phyloP scores from a whole-genome alignment of 768 basidiomycete species.

The Suillus subalutaceus region DNA sequence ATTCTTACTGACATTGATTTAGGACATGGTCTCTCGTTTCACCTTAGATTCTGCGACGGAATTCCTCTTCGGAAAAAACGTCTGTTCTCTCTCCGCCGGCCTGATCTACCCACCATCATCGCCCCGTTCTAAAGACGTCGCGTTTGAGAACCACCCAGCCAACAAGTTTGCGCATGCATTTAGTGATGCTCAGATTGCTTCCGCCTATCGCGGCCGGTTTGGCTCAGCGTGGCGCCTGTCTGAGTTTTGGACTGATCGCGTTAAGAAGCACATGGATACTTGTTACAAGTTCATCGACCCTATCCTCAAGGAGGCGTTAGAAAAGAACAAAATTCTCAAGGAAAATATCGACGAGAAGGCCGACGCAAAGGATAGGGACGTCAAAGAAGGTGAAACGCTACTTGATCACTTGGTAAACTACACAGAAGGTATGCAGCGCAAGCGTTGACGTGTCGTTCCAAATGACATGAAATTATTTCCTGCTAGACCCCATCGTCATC shows the following conservation, averaged over 20 bases:
- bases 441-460: background rate
- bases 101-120: constrained; percentile 36
- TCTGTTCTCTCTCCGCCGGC: constrained; percentile 39
- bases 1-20: constrained; percentile 6
- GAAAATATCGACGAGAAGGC: constrained; percentile 13
- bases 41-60: constrained; percentile 62
- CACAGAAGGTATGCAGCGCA: constrained; percentile 47
- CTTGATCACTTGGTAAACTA: constrained; percentile 57
- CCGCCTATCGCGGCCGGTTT: constrained; percentile 36
- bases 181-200: constrained; percentile 35
- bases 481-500: constrained; percentile 33
- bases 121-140: constrained; percentile 24
- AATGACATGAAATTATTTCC: constrained; percentile 7
- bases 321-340: constrained; percentile 32
- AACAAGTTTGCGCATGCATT: constrained; percentile 45
- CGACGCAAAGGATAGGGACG: constrained; percentile 25
- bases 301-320: constrained; percentile 45
- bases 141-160: constrained; percentile 32
- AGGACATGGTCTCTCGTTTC: constrained; percentile 46
- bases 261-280: constrained; percentile 40
- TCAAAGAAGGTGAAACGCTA: constrained; percentile 45
- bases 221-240: constrained; percentile 48
- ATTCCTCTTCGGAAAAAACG: constrained; percentile 53
- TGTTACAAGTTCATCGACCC: constrained; percentile 53
- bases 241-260: constrained; percentile 47